A percentile compares a stretch with the other conserved stretches of the same genome.
These are phyloP conservation scores for Cyanodermella asteris DNA, from an alignment of 2,329 filamentous ascomycete genomes.

Conservation along the genomic window DNA sequence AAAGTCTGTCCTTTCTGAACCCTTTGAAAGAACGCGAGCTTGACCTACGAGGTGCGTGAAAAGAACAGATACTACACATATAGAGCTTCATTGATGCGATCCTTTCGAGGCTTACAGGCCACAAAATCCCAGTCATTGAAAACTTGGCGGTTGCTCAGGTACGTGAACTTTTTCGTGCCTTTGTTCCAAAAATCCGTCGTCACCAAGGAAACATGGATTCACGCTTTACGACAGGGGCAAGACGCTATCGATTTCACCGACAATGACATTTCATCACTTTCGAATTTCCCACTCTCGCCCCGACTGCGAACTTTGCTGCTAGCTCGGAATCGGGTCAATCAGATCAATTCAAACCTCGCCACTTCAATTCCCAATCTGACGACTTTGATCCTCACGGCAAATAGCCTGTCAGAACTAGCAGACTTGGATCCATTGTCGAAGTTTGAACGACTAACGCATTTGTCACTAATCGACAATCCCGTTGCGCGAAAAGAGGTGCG, in stretches of 20 bases:
- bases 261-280: constrained; percentile 78
- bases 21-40: constrained; percentile 96
- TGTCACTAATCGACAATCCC: constrained; percentile 70
- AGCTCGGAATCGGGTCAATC: constrained; percentile 67
- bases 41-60: constrained; percentile 97
- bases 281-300: constrained; percentile 81
- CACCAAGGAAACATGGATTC: constrained; percentile 1
- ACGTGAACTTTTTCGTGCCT: too few relatives aligned
- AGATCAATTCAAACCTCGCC: constrained; percentile 55
- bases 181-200: neutral
- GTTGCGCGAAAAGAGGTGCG: constrained; percentile 79
- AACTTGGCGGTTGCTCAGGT: constrained; percentile 90
- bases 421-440: constrained; percentile 63
- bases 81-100: constrained; percentile 47
- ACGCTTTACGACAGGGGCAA: constrained; percentile 67
- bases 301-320: constrained; percentile 73
- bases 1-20: constrained; percentile 94
- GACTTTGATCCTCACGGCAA: constrained; percentile 63
- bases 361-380: constrained; percentile 61
- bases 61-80: constrained; percentile 94
- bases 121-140: constrained; percentile 93
- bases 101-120: constrained; percentile 47
- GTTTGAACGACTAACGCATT: constrained; percentile 51
- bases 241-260: constrained; percentile 97
- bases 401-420: constrained; percentile 62